Evolutionary conservation across 2,329 filamentous ascomycete species (phyloP), one percentile per base, ranked within the genome.

Genomic region (Fusarium sp.): DNA sequence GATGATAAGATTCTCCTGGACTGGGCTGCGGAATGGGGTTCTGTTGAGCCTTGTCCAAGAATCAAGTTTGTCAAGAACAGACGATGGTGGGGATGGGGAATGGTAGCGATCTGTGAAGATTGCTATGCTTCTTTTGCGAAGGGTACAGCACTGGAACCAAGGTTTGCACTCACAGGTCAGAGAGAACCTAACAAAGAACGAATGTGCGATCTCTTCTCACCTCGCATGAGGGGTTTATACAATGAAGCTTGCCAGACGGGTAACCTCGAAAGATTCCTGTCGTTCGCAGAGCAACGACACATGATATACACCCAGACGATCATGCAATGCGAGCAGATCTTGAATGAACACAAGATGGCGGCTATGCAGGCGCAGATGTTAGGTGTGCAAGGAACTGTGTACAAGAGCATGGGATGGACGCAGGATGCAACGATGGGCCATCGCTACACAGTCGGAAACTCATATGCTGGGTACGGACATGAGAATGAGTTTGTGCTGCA

Each of bases 201-300:
- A 5, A 79, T 82, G 73, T 82, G 81, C 66, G 79, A 82, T 47
- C 65, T 81, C 45, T 82, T 80, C 60, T 81, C 79, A 8, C 72
- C 75, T 25, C 79, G 79, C 14, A 82, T 83, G 77, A 78, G 81
- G 9, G 50, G 63, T 1, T 51, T 80, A 0, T 82, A 80, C 65
- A 60, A 57, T 2, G 70, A 77, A 25, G 79, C 79, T 4, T 79
- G 79, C 47, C 42, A 45, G 8, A 56, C 71, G 6, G 66, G 53
- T 1, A 68, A 76, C 34, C 70, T 76, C 1, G 65, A 76, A 7
- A 52, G 60, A 3, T 67, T 83, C 30, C 63, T 81, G 1, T 50
- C 59, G 3, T 63, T 67, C 6, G 75, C 78, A 2, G 70, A 63
- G 16, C 73, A 74, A 9, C 63, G 75, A 7, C 79, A 76, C 8